Evolutionary conservation across 2,329 filamentous ascomycete genomes (phyloP), one percentile per base, ranked within the genome.

Genomic region (Fusarium lyarnte): DNA sequence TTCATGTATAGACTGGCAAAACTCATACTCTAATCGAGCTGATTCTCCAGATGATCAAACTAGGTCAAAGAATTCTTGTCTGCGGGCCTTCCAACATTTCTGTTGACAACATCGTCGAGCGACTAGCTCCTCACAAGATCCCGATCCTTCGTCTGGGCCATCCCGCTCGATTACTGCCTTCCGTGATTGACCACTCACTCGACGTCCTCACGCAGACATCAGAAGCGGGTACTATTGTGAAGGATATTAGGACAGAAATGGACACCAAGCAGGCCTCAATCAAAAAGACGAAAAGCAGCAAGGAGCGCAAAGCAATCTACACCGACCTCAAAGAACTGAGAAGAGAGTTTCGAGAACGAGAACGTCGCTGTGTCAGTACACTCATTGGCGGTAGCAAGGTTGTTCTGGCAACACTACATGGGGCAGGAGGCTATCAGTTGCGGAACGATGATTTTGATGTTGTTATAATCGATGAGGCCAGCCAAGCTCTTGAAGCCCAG

Each of bases 91-190:
- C 94, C 35, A 99, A 99, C 80, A 95, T 99, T 75, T 96, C 94
- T 1, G 96, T 99, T 2, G 96, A 99, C 87, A 99, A 99, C 79
- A 97, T 99, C 64, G 95, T 98, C 13, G 96, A 99, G 82, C 91
- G 96, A 12, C 88, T 98, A 4, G 90, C 94, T 4, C 90, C 93
- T 0, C 93, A 95, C 81, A 94, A 94, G 77, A 87, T 98, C 3
- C 92, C 94, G 1, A 94, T 98, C 76, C 88, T 98, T 39, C 92
- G 96, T 4, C 89, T 99, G 2, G 96, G 96, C 2, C 96, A 99
- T 81, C 96, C 96, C 1, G 96, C 96, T 3, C 91, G 96, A 25
- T 87, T 99, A 31, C 86, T 99, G 0, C 95, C 95, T 0, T 94
- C 93, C 0, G 94, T 99, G 0, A 82, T 98, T 38, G 92, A 91